Evolutionary conservation across 2,329 filamentous ascomycete genomes (phyloP), one percentile per base, ranked within the genome.

Genomic region (Penicillium vulpinum): DNA sequence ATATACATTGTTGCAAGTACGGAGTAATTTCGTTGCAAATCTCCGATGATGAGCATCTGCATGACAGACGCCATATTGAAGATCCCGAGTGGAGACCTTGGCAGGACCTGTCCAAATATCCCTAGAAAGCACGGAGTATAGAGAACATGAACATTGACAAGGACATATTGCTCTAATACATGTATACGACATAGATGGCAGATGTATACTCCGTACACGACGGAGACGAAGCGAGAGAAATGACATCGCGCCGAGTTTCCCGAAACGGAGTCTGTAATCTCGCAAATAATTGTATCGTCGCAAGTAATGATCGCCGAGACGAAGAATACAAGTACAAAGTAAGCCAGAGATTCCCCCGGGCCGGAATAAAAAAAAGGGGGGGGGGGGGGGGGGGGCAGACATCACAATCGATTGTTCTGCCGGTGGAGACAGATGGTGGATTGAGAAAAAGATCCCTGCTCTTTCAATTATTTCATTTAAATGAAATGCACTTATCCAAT

Each of bases 361-460:
- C 29, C 44, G 29, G 15, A 46, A 24, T 11, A 49, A 29, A 29
- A 54, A 54, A 51, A n/a, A n/a, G n/a, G n/a, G n/a, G n/a, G n/a
- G n/a, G n/a, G n/a, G n/a, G n/a, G n/a, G n/a, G n/a, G n/a, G 52
- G 51, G 52, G 45, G 18, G 36, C 21, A 54, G 51, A 10, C 51
- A 40, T 36, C 36, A 54, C 43, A 41, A 53, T 53, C 16, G 31
- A 52, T 52, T 52, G 31, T 52, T 43, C n/a, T n/a, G n/a, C n/a
- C 31, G 28, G 41, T 31, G 41, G 41, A n/a, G 50, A 39, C 35
- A 22, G 3, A 24, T 49, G 33, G 7, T n/a, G 49, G 28, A 41
- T 31, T 22, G 49, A 33, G 28, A 10, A 48, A 48, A 22, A 54
- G 24, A 53, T 39, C 50, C 41, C 33, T 39, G 50, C 15, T 10